A percentile compares a stretch with the other conserved stretches of the same genome.
phyloP scores from a whole-genome alignment of 2,329 filamentous ascomycete species.

The Fusarium hostae region DNA sequence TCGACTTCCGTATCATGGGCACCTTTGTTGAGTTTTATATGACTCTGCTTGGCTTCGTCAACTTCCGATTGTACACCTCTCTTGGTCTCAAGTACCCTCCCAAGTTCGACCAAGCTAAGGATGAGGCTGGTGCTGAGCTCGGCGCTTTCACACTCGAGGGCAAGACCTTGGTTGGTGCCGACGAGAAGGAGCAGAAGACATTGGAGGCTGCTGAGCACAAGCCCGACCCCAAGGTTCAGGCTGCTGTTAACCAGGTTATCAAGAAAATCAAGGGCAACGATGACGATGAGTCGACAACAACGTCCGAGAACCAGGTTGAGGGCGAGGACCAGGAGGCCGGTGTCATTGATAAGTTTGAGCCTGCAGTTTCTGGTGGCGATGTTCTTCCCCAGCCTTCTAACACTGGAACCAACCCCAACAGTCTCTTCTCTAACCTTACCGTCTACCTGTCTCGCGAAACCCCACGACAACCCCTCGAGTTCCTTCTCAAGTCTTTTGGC shows the following conservation, averaged over 20 bases:
- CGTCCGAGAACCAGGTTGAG: slow-evolving; percentile 55
- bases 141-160: slow-evolving; percentile 92
- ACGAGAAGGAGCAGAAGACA: slow-evolving; percentile 61
- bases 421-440: slow-evolving; percentile 88
- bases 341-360: slow-evolving; percentile 91
- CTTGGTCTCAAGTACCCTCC: slow-evolving; percentile 94
- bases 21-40: slow-evolving; percentile 99
- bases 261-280: slow-evolving; percentile 71
- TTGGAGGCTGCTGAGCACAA: slow-evolving; percentile 60
- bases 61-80: slow-evolving; percentile 93
- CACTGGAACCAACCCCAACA: slow-evolving; percentile 72
- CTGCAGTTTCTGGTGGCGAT: slow-evolving; percentile 85
- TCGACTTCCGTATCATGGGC: slow-evolving; percentile 99
- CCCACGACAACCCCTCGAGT: slow-evolving; percentile 88
- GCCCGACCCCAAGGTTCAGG: slow-evolving; percentile 71
- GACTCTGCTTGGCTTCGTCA: slow-evolving; percentile 93
- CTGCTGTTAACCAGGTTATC: slow-evolving; percentile 75
- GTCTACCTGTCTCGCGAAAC: slow-evolving; percentile 95
- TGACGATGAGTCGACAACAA: slow-evolving; percentile 55
- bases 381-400: slow-evolving; percentile 81
- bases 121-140: slow-evolving; percentile 89
- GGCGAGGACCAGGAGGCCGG: slow-evolving; percentile 64
- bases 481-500: slow-evolving; percentile 91
- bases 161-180: slow-evolving; percentile 66
- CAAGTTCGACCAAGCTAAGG: slow-evolving; percentile 87